Conservation (phyloP, 2,329 filamentous ascomycete genomes). For the Rutstroemia sydowiana region DNA sequence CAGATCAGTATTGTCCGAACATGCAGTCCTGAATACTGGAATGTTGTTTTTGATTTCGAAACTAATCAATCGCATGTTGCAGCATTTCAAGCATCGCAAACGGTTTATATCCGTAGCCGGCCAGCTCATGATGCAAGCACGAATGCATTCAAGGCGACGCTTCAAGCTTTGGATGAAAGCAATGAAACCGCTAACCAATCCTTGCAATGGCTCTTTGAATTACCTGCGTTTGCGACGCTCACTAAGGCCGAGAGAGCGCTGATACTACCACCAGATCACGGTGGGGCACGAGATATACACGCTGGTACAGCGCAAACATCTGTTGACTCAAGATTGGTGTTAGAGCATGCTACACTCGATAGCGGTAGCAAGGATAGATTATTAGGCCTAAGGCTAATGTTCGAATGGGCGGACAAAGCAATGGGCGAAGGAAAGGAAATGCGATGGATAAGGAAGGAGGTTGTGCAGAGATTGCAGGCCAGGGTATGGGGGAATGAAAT, state of each 20-base stretch:
- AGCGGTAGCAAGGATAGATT: slow-evolving; percentile 48
- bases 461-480: slow-evolving; percentile 47
- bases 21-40: slow-evolving; percentile 55
- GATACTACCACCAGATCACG: slow-evolving; percentile 38
- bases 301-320: slow-evolving; percentile 49
- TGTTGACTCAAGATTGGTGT: slow-evolving; percentile 53
- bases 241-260: slow-evolving; percentile 51
- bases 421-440: slow-evolving; percentile 34
- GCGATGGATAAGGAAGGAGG: slow-evolving; percentile 48
- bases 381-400: slow-evolving; percentile 55
- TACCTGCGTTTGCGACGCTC: slow-evolving; percentile 45
- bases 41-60: slow-evolving; percentile 57
- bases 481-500: slow-evolving; percentile 37
- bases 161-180: slow-evolving; percentile 55
- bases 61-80: slow-evolving; percentile 47
- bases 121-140: slow-evolving; percentile 45
- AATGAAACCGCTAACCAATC: slow-evolving; percentile 39
- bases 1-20: slow-evolving; percentile 43
- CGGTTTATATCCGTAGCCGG: slow-evolving; percentile 55
- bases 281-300: slow-evolving; percentile 36
- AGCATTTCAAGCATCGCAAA: slow-evolving; percentile 54
- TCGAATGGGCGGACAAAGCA: slow-evolving; percentile 55
- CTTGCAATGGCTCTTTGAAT: slow-evolving; percentile 58
- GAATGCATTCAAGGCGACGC: slow-evolving; percentile 54
- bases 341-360: slow-evolving; percentile 41